Conservation (phyloP, 169 alveolate genomes). For the Plasmodium relictum region DNA sequence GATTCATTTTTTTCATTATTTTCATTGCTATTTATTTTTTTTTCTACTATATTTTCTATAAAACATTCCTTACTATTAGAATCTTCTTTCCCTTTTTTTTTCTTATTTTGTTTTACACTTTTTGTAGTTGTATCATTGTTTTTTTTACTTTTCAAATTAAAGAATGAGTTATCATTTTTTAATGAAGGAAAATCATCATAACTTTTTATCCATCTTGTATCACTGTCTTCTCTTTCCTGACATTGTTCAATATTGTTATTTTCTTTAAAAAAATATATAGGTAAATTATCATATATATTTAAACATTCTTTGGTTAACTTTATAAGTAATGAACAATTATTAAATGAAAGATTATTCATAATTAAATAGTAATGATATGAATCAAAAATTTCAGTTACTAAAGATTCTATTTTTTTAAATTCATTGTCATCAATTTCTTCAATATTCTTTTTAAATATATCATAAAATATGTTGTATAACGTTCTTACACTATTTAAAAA, state of each 20-base stretch:
- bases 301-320: slow-evolving; percentile 61
- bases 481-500: slow-evolving; percentile 69
- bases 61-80: neutral
- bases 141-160: neutral
- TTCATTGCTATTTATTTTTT: neutral
- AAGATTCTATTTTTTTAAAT: slow-evolving; percentile 6
- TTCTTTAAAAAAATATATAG: slow-evolving; percentile 57
- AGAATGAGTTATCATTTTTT: slow-evolving; percentile 10
- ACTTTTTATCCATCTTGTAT: neutral
- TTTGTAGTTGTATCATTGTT: neutral
- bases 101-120: slow-evolving; percentile 17
- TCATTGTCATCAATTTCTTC: slow-evolving; percentile 26
- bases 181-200: slow-evolving; percentile 15
- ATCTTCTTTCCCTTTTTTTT: slow-evolving; percentile 16
- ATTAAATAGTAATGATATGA: slow-evolving; percentile 42
- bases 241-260: neutral
- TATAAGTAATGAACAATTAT: slow-evolving; percentile 26
- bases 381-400: slow-evolving; percentile 53
- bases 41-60: slow-evolving; percentile 14
- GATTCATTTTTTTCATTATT: neutral
- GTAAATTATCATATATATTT: slow-evolving; percentile 67
- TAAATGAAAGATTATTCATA: slow-evolving; percentile 46
- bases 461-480: slow-evolving; percentile 18
- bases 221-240: neutral
- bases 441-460: slow-evolving; percentile 3